phyloP scores from a whole-genome alignment of 768 basidiomycete genomes.

The Holtermannia corniformis region DNA sequence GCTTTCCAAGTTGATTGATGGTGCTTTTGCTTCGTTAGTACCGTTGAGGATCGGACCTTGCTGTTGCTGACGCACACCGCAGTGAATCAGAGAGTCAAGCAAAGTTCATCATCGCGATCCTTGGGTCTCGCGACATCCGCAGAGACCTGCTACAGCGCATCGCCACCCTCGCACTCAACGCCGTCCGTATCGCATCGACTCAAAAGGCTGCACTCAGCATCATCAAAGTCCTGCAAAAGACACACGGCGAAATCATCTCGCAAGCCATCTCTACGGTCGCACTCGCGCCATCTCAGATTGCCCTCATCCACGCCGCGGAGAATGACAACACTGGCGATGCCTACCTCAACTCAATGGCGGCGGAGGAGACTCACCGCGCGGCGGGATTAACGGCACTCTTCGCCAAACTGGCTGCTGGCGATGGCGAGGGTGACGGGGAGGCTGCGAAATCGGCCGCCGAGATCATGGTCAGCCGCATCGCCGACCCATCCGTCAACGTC shows the following conservation, averaged over 20 bases:
- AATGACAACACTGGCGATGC: slow-evolving; percentile 4
- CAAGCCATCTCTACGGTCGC: neutral
- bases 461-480: slow-evolving; percentile 58
- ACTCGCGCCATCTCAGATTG: neutral
- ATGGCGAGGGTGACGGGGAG: neutral
- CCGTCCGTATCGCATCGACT: no score
- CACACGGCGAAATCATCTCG: neutral
- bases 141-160: no score
- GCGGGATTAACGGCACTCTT: slow-evolving; percentile 55
- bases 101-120: no score
- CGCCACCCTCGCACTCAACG: no score
- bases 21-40: neutral
- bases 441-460: slow-evolving; percentile 45
- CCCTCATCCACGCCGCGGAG: neutral
- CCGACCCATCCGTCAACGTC: slow-evolving; percentile 56
- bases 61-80: no score
- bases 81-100: no score
- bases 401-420: slow-evolving; percentile 20
- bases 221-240: neutral
- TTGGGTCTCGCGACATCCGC: no score
- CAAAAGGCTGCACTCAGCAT: neutral
- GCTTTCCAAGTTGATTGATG: neutral
- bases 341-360: slow-evolving; percentile 43
- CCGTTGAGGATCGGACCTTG: no score
- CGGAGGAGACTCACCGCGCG: slow-evolving; percentile 54